Conservation (phyloP, 2,329 filamentous ascomycete genomes). For the Colletotrichum eremochloae region DNA sequence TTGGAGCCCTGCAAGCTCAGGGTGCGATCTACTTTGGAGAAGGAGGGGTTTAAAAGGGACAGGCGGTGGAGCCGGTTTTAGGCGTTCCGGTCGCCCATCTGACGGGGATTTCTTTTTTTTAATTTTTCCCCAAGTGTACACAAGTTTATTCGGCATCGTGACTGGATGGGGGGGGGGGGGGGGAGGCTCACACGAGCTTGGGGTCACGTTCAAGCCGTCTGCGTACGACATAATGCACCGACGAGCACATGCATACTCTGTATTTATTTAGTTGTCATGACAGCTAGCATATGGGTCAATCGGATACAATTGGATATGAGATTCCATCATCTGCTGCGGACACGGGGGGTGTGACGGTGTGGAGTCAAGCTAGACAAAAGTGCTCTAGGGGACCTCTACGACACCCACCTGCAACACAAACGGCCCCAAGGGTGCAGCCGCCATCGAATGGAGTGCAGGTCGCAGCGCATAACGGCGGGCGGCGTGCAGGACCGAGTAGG, state of each 20-base stretch:
- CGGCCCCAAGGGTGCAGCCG: constrained; percentile 26
- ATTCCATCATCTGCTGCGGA: background rate
- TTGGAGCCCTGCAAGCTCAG: constrained; percentile 40
- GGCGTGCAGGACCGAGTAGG: constrained; percentile 11
- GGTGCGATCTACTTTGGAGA: constrained; percentile 30
- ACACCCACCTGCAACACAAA: constrained; percentile 36
- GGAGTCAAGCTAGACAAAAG: constrained; percentile 31
- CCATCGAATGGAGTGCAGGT: constrained; percentile 35
- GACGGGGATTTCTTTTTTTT: constrained; percentile 9
- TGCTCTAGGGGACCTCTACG: constrained; percentile 15
- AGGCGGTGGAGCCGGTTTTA: constrained; percentile 11
- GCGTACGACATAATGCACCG: constrained; percentile 3
- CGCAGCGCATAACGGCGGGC: constrained; percentile 34
- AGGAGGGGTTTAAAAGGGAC: constrained; percentile 6
- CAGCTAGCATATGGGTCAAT: constrained; percentile 25
- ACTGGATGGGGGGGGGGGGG: background rate
- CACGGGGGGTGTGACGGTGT: background rate
- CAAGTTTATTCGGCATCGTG: constrained; percentile 17
- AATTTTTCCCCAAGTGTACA: background rate
- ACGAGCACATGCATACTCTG: constrained; percentile 22
- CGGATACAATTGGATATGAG: constrained; percentile 19
- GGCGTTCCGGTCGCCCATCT: constrained; percentile 34
- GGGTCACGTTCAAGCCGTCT: background rate
- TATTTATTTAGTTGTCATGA: constrained; percentile 19
- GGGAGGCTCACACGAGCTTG: constrained; percentile 5